Conservation (phyloP, 2,329 filamentous ascomycete species). For the Exophiala oligosperma region DNA sequence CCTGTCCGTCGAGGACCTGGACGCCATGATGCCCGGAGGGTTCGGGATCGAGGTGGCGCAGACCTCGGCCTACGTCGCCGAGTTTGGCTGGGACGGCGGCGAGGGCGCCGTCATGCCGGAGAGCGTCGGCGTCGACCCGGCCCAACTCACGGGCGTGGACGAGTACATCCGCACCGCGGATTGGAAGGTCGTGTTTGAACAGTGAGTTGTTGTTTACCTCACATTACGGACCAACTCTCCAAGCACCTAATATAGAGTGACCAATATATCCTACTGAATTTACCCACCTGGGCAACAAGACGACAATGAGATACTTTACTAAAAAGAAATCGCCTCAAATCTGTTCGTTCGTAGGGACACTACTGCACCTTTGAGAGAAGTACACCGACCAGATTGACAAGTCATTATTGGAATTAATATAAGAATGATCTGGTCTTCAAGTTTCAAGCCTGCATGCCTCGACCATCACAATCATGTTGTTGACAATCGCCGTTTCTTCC, state of each 20-base stretch:
- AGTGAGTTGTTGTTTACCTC: not conserved
- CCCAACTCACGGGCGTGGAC: not conserved
- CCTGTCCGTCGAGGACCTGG: slow-evolving; percentile 26
- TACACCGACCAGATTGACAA: not conserved
- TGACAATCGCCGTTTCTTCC: slow-evolving; percentile 8
- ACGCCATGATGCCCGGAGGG: slow-evolving; percentile 29
- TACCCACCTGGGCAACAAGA: too few species aligned
- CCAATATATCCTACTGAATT: not conserved
- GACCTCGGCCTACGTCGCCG: slow-evolving; percentile 36
- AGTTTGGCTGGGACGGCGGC: slow-evolving; percentile 40
- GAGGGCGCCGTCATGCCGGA: slow-evolving; percentile 36
- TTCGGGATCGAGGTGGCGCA: slow-evolving; percentile 35
- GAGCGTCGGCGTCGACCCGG: slow-evolving; percentile 12
- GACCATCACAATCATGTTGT: not conserved
- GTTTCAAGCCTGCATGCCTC: not conserved
- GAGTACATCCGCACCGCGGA: slow-evolving; percentile 9
- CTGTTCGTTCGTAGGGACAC: not conserved
- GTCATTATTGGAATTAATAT: too few species aligned
- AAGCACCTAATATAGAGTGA: not conserved
- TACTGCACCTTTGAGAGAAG: not conserved
- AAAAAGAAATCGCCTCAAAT: too few species aligned
- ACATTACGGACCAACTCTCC: not conserved
- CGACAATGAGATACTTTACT: too few species aligned
- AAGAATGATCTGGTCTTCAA: too few species aligned
- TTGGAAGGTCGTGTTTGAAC: slow-evolving; percentile 1